Conservation (phyloP, 306 rosid species). For the Crataegus laevigata region DNA sequence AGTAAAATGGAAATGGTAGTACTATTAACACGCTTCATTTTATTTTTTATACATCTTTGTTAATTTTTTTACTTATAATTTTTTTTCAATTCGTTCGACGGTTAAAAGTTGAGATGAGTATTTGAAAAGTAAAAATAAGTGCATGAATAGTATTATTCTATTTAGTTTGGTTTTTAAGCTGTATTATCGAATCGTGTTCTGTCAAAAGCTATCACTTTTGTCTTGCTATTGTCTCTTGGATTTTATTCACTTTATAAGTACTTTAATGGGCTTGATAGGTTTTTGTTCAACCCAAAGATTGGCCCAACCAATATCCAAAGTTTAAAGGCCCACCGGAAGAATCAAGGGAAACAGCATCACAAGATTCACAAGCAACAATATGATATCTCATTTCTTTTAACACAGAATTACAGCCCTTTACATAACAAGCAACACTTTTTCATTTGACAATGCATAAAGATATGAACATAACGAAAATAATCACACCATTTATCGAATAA, state of each 20-base stretch:
- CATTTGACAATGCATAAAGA: not conserved
- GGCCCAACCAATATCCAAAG: not conserved
- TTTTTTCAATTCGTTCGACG: too few species aligned
- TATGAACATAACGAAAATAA: not conserved
- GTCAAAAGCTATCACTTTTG: not conserved
- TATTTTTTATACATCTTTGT: too few species aligned
- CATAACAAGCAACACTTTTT: not conserved
- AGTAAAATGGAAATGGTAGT: not conserved
- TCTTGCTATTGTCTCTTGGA: too few species aligned
- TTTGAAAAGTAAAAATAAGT: too few species aligned
- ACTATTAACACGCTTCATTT: too few species aligned
- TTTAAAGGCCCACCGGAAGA: not conserved
- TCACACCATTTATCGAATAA: not conserved
- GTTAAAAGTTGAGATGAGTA: rapidly evolving
- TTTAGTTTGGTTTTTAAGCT: not conserved
- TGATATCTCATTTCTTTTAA: not conserved
- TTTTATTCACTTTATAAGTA: not conserved
- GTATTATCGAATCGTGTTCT: not conserved
- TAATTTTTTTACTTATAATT: too few species aligned
- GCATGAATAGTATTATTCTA: too few species aligned
- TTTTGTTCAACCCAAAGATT: not conserved
- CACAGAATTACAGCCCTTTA: not conserved
- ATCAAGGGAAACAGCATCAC: not conserved
- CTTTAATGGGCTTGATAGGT: not conserved
- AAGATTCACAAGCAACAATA: not conserved